Evolutionary conservation across 305 asterid genomes (phyloP), one percentile per base, ranked within the genome.

Genomic region (Fraxinus xanthoxyloides): DNA sequence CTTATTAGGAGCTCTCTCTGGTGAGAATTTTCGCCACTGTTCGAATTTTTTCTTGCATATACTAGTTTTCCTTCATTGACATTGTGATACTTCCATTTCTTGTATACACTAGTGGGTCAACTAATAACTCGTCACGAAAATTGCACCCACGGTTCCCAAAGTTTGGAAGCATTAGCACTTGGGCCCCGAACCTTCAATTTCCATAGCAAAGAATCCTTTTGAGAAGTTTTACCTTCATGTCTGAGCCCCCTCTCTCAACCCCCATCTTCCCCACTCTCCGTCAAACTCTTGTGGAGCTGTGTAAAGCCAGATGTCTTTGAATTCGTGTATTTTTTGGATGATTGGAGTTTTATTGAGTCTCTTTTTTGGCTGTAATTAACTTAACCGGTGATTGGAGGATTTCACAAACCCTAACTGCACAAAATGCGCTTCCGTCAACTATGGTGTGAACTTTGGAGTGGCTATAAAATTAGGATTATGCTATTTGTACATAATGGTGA

Each of bases 1-100:
- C 75, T 56, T 95, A 12, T 21, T 95, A 70, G 99, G 99, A 72
- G 99, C 99, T 38, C 94, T 95, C 81, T 92, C 99, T 36, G 98
- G 98, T 95, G 86, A 76, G 86, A 48, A 65, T 78, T 51, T 32
- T 17, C 65, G 36, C 69, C 48, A 59, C 74, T 54, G 36, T 65
- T 28, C 54, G 31, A 19, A 32, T 21, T 72, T 31, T 48, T n/a
- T 2, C 35, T 69, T 67, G 21, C 36, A 38, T 34, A 17, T 13
- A 5, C 75, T 69, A 31, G 43, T 28, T 69, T 15, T 15, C 59
- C 7, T 9, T 19, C 70, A 61, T 21, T 63, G 51, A 70, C 76
- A 28, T 31, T 28, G 10, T 13, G 40, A 69, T 30, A 69, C 21
- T 31, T 5, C 10, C 28, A 31, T 69, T 69, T 69, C 75, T 69